phyloP scores from a whole-genome alignment of 2,329 filamentous ascomycete genomes.

The Tolypocladium album region DNA sequence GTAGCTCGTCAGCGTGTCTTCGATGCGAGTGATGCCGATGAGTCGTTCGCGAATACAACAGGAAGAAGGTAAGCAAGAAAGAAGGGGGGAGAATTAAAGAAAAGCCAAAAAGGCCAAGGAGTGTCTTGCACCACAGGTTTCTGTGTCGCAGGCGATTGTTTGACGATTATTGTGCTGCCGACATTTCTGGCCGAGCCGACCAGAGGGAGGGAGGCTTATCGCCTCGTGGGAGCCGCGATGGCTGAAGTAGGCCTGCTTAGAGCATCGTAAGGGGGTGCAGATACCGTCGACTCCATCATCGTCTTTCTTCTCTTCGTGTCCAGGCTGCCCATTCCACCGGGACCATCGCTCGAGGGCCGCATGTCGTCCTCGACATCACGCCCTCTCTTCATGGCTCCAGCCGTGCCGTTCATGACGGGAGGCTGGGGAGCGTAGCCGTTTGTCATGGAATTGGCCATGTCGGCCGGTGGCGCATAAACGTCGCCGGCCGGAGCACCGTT shows the following conservation, averaged over 20 bases:
- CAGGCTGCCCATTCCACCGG: slow-evolving; percentile 31
- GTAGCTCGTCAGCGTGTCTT: slow-evolving; percentile 26
- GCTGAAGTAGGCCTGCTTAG: slow-evolving; percentile 36
- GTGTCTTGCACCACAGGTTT: slow-evolving; percentile 5
- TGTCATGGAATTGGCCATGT: slow-evolving; percentile 43
- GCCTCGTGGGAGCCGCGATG: slow-evolving; percentile 28
- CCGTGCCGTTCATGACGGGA: slow-evolving; percentile 54
- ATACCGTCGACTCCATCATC: slow-evolving; percentile 48
- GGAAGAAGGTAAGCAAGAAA: slow-evolving; percentile 11
- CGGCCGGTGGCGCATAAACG: slow-evolving; percentile 57
- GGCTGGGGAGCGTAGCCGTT: slow-evolving; percentile 56
- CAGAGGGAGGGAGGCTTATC: slow-evolving; percentile 15
- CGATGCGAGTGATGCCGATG: slow-evolving; percentile 14
- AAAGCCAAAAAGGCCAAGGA: slow-evolving; percentile 1
- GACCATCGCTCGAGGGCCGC: slow-evolving; percentile 47
- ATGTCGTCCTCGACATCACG: slow-evolving; percentile 49
- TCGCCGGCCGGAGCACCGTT: slow-evolving; percentile 53
- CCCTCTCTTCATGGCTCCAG: slow-evolving; percentile 31
- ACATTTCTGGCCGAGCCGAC: background rate
- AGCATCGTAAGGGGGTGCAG: slow-evolving; percentile 37
- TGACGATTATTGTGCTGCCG: background rate
- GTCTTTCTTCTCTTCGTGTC: slow-evolving; percentile 75
- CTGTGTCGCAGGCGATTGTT: slow-evolving; percentile 1
- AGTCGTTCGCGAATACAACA: slow-evolving; percentile 19
- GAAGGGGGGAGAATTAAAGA: slow-evolving; percentile 6